These are phyloP conservation scores for Cercophora scortea DNA, from an alignment of 495 filamentous ascomycete species.

Conservation along the genomic window DNA sequence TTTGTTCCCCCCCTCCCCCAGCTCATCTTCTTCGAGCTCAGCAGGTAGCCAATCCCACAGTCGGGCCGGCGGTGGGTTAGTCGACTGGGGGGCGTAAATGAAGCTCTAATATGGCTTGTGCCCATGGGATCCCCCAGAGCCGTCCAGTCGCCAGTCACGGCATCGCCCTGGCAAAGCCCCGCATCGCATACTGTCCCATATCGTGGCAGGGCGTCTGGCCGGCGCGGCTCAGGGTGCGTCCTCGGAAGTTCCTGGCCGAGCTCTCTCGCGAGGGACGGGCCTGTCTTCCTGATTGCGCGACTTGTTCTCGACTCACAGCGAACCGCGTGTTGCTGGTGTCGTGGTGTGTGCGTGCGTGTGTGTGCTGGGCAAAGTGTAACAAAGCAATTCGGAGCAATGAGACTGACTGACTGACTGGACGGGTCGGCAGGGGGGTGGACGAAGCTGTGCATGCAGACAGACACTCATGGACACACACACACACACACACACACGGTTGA, in stretches of 20 bases:
- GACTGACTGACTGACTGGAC: too few relatives aligned
- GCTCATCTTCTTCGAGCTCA: too few relatives aligned
- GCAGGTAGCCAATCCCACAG: constrained; percentile 18
- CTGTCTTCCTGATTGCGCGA: constrained; percentile 41
- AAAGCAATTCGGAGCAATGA: too few relatives aligned
- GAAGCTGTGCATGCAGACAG: too few relatives aligned
- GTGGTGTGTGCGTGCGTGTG: not conserved
- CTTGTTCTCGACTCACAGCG: constrained; percentile 3
- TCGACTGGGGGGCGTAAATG: constrained; percentile 29
- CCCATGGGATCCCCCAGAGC: constrained; percentile 24
- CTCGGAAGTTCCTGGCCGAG: constrained; percentile 40
- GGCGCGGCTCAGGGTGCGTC: constrained; percentile 19
- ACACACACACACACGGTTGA: constrained; percentile 13
- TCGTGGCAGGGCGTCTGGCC: constrained; percentile 5
- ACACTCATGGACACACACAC: too few relatives aligned
- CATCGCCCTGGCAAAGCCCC: constrained; percentile 30
- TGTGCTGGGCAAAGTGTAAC: constrained; percentile 3
- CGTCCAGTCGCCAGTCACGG: constrained; percentile 23
- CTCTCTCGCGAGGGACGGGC: constrained; percentile 30
- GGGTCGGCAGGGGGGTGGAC: too few relatives aligned
- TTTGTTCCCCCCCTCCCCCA: constrained; percentile 10
- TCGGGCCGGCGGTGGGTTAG: constrained; percentile 12
- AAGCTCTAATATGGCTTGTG: constrained; percentile 26
- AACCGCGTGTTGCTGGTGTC: not conserved
- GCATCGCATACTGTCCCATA: constrained; percentile 28